Evolutionary conservation across 306 rosid species (phyloP), one percentile per base, ranked within the genome.

Genomic region (Chamaecrista fasciculata): DNA sequence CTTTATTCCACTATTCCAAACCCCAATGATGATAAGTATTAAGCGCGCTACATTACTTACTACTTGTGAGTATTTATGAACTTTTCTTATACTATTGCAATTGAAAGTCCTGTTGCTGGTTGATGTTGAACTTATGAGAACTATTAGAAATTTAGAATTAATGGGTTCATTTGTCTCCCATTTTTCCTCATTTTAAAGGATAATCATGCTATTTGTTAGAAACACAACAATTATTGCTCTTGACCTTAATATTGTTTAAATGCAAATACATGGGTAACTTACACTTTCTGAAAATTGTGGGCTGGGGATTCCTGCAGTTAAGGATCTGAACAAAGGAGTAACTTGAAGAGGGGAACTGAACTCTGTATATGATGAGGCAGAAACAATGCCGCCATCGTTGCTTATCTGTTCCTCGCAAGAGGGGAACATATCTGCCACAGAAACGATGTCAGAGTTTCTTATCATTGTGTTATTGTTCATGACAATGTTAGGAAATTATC

Each of bases 201-300:
- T 20, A 47, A 66, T 20, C 69, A 40, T 72, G 36, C 49, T 50
- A 61, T 23, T 58, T 14, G 37, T 23, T 9, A 36, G 48, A 24
- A 11, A 47, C 28, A 36, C 12, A 55, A n/a, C 19, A 39, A 18
- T 44, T 25, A 53, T 53, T 34, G 50, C 21, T 16, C 46, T 25
- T 40, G 63, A 21, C 47, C 68, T 26, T 57, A 31, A 28, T 29
- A 53, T 36, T 55, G 68, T 61, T 65, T 20, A 75, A 36, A 24
- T 8, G 31, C 63, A 6, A 64, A 58, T 61, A 21, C 51, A 29
- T 25, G 44, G 66, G 49, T 53, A 58, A 80, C 97, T 91, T 85
- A 91, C 97, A 75, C 97, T 91, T 82, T 91, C 97, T 36, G 97
- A 91, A 78, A 91, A 91, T 71, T 88, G 82, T 46, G 97, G 97